phyloP scores from a whole-genome alignment of 306 rosid species.

The Vigna reflexopilosa region DNA sequence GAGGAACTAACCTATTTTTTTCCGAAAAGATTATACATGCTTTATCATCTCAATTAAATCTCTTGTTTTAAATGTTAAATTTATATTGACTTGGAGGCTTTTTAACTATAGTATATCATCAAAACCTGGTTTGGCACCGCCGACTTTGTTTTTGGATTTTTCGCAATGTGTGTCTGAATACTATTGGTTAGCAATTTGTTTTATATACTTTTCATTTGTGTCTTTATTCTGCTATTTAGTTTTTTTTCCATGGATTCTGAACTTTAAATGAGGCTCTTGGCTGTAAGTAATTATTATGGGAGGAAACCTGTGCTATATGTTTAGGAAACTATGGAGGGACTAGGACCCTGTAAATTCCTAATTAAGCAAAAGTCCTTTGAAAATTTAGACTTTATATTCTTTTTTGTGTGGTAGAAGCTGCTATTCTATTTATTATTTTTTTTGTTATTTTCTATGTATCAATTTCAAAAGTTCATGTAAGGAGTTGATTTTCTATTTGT shows the following conservation, averaged over 20 bases:
- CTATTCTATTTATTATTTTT: not conserved
- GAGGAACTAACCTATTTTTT: not conserved
- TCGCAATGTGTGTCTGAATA: not conserved
- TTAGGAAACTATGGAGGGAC: not conserved
- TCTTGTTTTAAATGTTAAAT: not conserved
- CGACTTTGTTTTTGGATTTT: not conserved
- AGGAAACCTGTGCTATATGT: not conserved
- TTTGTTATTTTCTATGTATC: slow-evolving; percentile 17
- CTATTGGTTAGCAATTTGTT: not conserved
- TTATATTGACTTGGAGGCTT: not conserved
- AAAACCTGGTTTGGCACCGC: not conserved
- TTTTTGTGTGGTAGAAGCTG: not conserved
- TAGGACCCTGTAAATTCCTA: not conserved
- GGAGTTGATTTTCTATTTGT: slow-evolving; percentile 12
- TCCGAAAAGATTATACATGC: not conserved
- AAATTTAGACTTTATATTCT: slow-evolving; percentile 1
- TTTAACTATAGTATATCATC: not conserved
- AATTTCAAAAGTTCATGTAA: not conserved
- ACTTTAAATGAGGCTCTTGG: not conserved
- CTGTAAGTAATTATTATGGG: not conserved
- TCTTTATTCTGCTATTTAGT: not conserved
- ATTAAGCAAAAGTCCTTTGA: not conserved
- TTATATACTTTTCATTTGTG: not conserved
- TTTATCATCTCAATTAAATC: not conserved
- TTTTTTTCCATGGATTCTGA: not conserved